Evolutionary conservation across 1,284 basidiomycete genomes (phyloP).

Genomic region (Pisolithus thermaeus): DNA sequence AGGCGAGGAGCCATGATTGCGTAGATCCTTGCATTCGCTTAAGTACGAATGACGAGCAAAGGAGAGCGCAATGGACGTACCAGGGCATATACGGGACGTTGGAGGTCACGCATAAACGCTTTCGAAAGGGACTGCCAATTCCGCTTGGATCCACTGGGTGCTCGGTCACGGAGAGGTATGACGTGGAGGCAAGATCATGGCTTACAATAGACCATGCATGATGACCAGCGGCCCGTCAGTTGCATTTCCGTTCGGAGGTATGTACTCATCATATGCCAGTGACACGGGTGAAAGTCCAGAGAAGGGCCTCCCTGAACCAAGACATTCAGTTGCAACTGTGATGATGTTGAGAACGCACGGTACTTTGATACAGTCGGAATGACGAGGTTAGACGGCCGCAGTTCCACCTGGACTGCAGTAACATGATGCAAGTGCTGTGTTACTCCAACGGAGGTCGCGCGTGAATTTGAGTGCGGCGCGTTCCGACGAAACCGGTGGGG

Average conservation of each 20-base stretch:
- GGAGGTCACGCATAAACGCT: conserved; percentile 51
- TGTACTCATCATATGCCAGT: conserved; percentile 38
- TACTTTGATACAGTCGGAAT: background rate
- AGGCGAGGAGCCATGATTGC: conserved; percentile 80
- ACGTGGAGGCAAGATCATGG: conserved; percentile 5
- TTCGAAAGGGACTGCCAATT: conserved; percentile 75
- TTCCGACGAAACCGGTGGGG: background rate
- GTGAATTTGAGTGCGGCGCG: background rate
- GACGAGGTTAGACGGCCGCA: background rate
- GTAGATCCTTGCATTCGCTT: conserved; percentile 53
- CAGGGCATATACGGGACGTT: conserved; percentile 67
- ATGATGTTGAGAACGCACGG: background rate
- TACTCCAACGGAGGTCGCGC: background rate
- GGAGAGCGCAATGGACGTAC: conserved; percentile 32
- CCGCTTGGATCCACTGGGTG: conserved; percentile 65
- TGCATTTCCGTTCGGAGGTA: conserved; percentile 37
- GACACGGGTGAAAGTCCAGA: conserved; percentile 29
- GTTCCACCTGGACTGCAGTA: background rate
- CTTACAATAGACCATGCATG: conserved; percentile 65
- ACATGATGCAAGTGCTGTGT: background rate
- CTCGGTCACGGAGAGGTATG: background rate
- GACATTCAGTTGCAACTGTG: conserved; percentile 7
- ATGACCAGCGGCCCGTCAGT: conserved; percentile 51
- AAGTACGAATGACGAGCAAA: background rate
- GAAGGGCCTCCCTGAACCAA: conserved; percentile 17